These are phyloP conservation scores for Beauveria brongniartii DNA, from an alignment of 2,329 filamentous ascomycete genomes.

Conservation along the genomic window DNA sequence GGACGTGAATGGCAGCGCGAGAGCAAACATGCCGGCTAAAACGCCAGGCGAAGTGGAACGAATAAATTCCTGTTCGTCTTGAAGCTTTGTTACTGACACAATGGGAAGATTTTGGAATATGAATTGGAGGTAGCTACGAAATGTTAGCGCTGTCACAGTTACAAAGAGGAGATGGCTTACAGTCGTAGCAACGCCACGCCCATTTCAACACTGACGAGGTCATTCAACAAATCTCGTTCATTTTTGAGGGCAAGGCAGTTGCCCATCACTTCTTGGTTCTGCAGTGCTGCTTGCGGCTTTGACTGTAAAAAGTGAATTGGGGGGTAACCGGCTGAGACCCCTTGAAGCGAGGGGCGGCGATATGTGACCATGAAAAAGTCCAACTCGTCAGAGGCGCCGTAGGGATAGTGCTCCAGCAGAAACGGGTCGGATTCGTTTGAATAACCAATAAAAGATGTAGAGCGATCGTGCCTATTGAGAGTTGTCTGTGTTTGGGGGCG, in stretches of 20 bases:
- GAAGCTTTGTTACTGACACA: slow-evolving; percentile 12
- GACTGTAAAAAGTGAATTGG: slow-evolving; percentile 15
- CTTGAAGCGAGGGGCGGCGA: slow-evolving; percentile 6
- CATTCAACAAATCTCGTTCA: slow-evolving; percentile 9
- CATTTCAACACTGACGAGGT: slow-evolving; percentile 11
- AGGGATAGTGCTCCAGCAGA: slow-evolving; percentile 19
- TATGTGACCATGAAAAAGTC: slow-evolving; percentile 21
- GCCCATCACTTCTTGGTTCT: slow-evolving; percentile 6
- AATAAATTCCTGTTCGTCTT: slow-evolving; percentile 13
- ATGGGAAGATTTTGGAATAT: slow-evolving; percentile 16
- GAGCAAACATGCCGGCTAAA: slow-evolving; percentile 15
- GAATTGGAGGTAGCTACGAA: slow-evolving; percentile 11
- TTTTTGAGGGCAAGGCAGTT: slow-evolving; percentile 11
- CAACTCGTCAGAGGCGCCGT: slow-evolving; percentile 20
- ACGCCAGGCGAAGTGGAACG: slow-evolving; percentile 13
- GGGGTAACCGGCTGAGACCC: neutral
- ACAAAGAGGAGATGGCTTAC: slow-evolving; percentile 1
- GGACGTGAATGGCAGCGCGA: slow-evolving; percentile 14
- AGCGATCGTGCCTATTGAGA: slow-evolving; percentile 4
- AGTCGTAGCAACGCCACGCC: slow-evolving; percentile 14
- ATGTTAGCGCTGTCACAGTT: neutral
- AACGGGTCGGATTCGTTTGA: slow-evolving; percentile 13
- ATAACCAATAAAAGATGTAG: slow-evolving; percentile 11
- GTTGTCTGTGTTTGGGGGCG: neutral
- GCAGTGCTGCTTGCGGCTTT: slow-evolving; percentile 5